Evolutionary conservation across 768 basidiomycete species (phyloP).

Genomic region (Tulasnella calospora): DNA sequence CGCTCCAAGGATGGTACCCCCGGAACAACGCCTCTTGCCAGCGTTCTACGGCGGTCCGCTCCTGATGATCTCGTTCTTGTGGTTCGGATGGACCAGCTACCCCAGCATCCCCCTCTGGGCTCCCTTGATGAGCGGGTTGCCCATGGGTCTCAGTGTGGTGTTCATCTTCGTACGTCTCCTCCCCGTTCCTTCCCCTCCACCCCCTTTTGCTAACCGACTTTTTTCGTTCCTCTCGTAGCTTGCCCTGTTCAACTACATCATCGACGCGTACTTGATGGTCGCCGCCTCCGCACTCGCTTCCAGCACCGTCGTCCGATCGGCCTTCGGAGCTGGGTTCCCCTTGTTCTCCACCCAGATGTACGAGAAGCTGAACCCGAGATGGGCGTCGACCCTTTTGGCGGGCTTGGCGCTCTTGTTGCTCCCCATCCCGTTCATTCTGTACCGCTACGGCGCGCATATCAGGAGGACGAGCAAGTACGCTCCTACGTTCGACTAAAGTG

Average conservation of each 20-base stretch:
- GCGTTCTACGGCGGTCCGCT: constrained; percentile 36
- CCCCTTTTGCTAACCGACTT: neutral
- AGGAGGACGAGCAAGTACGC: constrained; percentile 21
- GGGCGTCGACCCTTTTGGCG: constrained; percentile 39
- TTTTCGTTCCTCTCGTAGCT: constrained; percentile 28
- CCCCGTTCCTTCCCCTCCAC: neutral
- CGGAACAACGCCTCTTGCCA: constrained; percentile 38
- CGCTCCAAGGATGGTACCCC: constrained; percentile 33
- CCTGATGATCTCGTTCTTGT: constrained; percentile 39
- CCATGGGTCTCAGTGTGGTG: constrained; percentile 24
- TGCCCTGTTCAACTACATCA: constrained; percentile 37
- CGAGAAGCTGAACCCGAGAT: constrained; percentile 37
- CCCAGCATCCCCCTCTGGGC: constrained; percentile 28
- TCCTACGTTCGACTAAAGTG: constrained; percentile 21
- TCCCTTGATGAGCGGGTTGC: constrained; percentile 28
- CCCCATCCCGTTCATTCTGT: constrained; percentile 32
- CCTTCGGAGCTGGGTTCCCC: constrained; percentile 30
- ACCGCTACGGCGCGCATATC: constrained; percentile 23
- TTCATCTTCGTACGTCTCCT: constrained; percentile 28
- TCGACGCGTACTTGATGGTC: constrained; percentile 40
- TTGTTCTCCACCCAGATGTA: constrained; percentile 41
- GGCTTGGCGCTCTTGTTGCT: constrained; percentile 35
- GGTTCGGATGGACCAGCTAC: constrained; percentile 42
- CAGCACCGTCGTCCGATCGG: constrained; percentile 33
- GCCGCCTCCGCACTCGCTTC: constrained; percentile 42